Base-by-base conservation (phyloP, 2,329 filamentous ascomycete genomes). In the Aphanocladium album region DNA sequence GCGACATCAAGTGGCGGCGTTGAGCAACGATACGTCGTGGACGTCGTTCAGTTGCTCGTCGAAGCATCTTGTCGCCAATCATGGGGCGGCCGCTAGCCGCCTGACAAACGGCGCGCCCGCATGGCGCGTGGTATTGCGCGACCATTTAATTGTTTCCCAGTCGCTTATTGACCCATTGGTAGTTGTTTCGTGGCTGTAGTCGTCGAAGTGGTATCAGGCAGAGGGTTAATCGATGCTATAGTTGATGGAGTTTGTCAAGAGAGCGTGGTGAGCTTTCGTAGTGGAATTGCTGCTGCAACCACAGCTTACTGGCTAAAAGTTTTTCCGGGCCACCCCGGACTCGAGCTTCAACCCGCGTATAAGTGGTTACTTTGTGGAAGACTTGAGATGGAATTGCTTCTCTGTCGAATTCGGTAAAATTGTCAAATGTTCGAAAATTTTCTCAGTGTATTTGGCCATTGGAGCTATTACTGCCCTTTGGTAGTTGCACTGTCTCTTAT, bases 1-100 rank as follows among this genome's bases (percentile, higher is more conserved):
- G 74, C 27, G 78, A 80, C 66, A 74, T 76, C 14, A 78, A 63
- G 33, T 62, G 66, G 52, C 76, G 70, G 25, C 64, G 63, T 5
- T 67, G 56, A 12, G 61, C 58, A 6, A 61, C 17, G n/a, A 60
- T 62, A 8, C 63, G 51, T 21, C 67, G 68, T n/a, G 67, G 64
- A 21, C 69, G 73, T 49, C 66, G 69, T 35, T 74, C 70, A 67
- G 72, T 65, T 57, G 72, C 70, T 58, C 68, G 69, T 14, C 64
- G 55, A n/a, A 74, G 69, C 66, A 73, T 68, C 16, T 64, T 62
- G 60, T 74, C 72, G 27, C 72, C 69, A 61, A 73, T 67, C 69
- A 71, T 72, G 53, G 72, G 68, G 21, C 67, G 64, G 47, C 63
- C 62, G 45, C 66, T 64, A 49, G 62, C 27, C 62, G 60, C 61